Base-by-base conservation (phyloP, 108 stramenopile species). In the Nitzschia putrida region DNA sequence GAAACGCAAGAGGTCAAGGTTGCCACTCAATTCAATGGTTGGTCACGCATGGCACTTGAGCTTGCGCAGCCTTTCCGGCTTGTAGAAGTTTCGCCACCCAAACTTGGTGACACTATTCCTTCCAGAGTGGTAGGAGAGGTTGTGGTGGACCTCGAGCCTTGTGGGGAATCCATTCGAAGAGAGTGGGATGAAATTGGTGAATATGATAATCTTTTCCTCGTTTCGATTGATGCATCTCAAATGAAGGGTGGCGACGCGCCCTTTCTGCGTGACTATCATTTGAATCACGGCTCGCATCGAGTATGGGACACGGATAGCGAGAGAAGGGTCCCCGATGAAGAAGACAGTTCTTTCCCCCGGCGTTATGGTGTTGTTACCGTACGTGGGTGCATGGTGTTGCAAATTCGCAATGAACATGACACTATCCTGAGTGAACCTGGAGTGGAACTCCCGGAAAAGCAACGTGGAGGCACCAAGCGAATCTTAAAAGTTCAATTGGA, bases 171-270 rank as follows among this genome's bases (percentile, higher is more conserved):
- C 0, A 90, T 97, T 34, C 74, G 90, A 7, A 70, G 56, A 39
- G 98, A 99, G 73, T 99, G 98, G 98, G 97, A 97, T 71, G 72
- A 79, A 21, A 50, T 98, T 25, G 78, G 95, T 11, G 95, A 98
- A 69, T 89, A 87, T 64, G 97, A 97, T 72, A 95, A 93, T 54
- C 61, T 97, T 10, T 99, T 97, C 72, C 66, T 98, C 44, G 66
- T 98, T 21, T 56, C 79, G 11, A 66, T 95, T 0, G 94, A 95
- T 73, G 94, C 89, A 3, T 73, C 85, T n/a, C 67, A 68, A 50
- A 88, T 87, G 80, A 76, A 60, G 47, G 87, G 87, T 24, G 34
- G 39, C n/a, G 77, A 66, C 9, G 74, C 85, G 18, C 78, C 88
- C 2, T 60, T 75, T 0, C 42, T 87, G 69, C 68, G 73, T 22